Evolutionary conservation across 352 stramenopile species (phyloP), one percentile per base, ranked within the genome.

Genomic region (Lagenidium sp.): DNA sequence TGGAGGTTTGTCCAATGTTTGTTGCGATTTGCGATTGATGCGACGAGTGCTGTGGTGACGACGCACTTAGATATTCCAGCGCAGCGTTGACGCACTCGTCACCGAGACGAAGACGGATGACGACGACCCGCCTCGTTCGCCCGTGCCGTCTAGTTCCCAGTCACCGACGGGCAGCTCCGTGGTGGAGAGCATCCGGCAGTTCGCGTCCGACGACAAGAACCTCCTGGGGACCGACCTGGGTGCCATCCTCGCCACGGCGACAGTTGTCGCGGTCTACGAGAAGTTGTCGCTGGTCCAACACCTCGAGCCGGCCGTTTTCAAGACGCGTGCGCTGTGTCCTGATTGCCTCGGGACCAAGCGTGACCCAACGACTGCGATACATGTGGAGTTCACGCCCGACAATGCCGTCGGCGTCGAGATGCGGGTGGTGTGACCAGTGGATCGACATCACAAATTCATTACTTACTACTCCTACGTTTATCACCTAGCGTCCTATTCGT

Each of bases 231-330:
- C 34, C 10, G 53, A 68, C 6, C 31, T 37, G 1, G 20, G 53
- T 11, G 51, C 23, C 4, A 53, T 51, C 22, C 44, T 81, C 11
- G 61, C 56, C 25, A 55, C 63, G 28, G 56, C 65, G 2, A 54
- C 74, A 6, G 53, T 63, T 11, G 44, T 63, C 10, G 65, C 65
- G 1, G 53, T 79, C 18, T 83, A 79, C 37, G 67, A 81, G 37
- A 50, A 47, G 4, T 21, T 73, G 15, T 36, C 35, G 3, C 18
- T 82, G 13, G 8, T 80, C 19, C 38, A 31, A 4, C 48, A 36
- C 2, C 4, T 77, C 13, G 49, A 34, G 1, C 37, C 21, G 12
- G 24, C 15, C 12, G 13, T n/a, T n/a, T n/a, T n/a, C n/a, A n/a
- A n/a, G n/a, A n/a, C n/a, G n/a, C n/a, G n/a, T n/a, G n/a, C n/a